Conservation (phyloP, 768 basidiomycete species). For the Xerocomus spinulosus region DNA sequence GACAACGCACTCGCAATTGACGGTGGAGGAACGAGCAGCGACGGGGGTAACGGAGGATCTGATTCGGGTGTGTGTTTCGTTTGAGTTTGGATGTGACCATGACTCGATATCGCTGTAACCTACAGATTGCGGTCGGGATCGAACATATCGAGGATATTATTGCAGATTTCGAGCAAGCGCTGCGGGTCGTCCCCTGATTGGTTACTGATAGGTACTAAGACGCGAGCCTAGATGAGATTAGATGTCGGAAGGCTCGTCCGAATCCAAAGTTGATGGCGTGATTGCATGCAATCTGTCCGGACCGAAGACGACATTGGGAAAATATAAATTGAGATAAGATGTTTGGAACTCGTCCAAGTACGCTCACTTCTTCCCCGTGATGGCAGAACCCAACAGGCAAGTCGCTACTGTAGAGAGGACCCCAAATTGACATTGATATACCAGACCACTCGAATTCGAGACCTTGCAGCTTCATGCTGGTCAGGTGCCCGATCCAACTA, state of each 20-base stretch:
- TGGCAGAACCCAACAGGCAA: constrained; percentile 25
- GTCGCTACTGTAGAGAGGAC: not conserved
- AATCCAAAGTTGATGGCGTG: constrained; percentile 11
- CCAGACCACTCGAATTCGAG: constrained; percentile 49
- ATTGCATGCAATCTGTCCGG: constrained; percentile 1
- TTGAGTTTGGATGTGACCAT: not conserved
- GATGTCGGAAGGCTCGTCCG: not conserved
- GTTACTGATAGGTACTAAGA: not conserved
- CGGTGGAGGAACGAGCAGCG: constrained; percentile 51
- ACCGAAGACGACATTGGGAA: not conserved
- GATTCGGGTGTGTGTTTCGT: constrained; percentile 48
- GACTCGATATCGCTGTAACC: too few species aligned
- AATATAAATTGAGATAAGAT: not conserved
- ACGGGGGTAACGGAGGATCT: constrained; percentile 75
- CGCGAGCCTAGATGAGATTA: not conserved
- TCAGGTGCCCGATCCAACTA: constrained; percentile 46
- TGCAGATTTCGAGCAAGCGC: constrained; percentile 11
- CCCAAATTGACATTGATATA: not conserved
- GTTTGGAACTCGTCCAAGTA: not conserved
- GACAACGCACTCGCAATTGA: constrained; percentile 73
- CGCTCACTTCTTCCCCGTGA: not conserved
- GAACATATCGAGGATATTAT: constrained; percentile 18
- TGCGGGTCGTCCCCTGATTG: not conserved
- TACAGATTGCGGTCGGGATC: constrained; percentile 14
- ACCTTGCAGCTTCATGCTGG: constrained; percentile 64